Percentiles rank a stretch among this genome's conserved stretches.
Evolutionary conservation across 768 basidiomycete genomes (phyloP).

Genomic region (Phylloporus scabripes): DNA sequence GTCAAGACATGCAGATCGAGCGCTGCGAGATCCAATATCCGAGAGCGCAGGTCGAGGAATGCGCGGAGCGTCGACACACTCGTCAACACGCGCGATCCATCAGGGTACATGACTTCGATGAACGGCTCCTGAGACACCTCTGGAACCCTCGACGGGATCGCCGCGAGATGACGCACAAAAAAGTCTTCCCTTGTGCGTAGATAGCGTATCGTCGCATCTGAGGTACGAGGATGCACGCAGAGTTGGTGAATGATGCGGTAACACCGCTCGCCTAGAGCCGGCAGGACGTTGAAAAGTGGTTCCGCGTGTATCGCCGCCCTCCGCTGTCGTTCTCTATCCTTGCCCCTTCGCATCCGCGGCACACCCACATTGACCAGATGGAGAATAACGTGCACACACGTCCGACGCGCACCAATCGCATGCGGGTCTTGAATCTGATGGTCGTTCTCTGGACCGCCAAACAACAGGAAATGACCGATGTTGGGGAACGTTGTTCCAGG

Average conservation of each 20-base stretch:
- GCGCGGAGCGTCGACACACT: constrained; percentile 64
- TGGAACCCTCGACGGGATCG: constrained; percentile 63
- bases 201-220: constrained; percentile 76
- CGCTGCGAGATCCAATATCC: constrained; percentile 79
- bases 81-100: constrained; percentile 64
- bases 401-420: constrained; percentile 61
- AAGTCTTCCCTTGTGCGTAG: constrained; percentile 85
- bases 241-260: constrained; percentile 82
- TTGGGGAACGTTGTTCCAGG: constrained; percentile 64
- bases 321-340: constrained; percentile 30
- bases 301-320: constrained; percentile 29
- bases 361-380: constrained; percentile 71
- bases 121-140: constrained; percentile 42
- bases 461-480: constrained; percentile 81
- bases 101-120: constrained; percentile 59
- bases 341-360: constrained; percentile 47
- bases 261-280: constrained; percentile 78
- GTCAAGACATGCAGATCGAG: constrained; percentile 86
- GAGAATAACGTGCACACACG: constrained; percentile 77
- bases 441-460: constrained; percentile 56
- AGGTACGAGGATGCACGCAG: constrained; percentile 81
- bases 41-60: constrained; percentile 78
- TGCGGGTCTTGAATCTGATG: constrained; percentile 74
- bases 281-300: constrained; percentile 61
- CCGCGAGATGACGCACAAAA: constrained; percentile 79